Evolutionary conservation across 805 yeast genomes (phyloP).

Genomic region (Cyberlindnera petersonii): DNA sequence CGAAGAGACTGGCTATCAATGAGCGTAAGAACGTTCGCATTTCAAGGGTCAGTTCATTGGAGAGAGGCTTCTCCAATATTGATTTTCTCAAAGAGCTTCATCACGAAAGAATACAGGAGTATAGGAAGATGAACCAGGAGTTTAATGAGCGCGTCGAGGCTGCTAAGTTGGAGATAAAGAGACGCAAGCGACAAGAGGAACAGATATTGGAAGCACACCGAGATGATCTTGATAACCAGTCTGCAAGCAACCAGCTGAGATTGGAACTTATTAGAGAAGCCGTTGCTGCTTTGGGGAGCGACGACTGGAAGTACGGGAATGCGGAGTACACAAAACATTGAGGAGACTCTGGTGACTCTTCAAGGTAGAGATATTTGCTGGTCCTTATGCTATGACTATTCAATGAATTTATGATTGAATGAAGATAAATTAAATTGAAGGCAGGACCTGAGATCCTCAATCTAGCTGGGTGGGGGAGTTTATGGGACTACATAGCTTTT

Average conservation of each 20-base stretch:
- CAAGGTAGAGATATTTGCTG: too few species aligned
- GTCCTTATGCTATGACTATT: too few species aligned
- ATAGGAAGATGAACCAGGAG: conserved; percentile 19
- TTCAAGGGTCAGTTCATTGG: conserved; percentile 21
- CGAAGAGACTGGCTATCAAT: conserved; percentile 21
- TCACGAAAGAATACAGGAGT: conserved; percentile 17
- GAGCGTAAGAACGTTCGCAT: conserved; percentile 26
- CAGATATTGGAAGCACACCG: conserved; percentile 1
- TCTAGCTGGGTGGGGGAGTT: too few species aligned
- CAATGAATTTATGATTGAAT: too few species aligned
- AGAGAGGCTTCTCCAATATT: conserved; percentile 20
- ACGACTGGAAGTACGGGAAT: conserved; percentile 12
- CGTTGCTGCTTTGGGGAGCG: conserved; percentile 4
- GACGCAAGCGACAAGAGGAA: conserved; percentile 3
- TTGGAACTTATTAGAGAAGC: conserved; percentile 11
- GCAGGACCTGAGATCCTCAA: too few species aligned
- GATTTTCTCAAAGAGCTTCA: conserved; percentile 18
- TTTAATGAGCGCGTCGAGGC: conserved; percentile 10
- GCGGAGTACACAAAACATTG: not conserved
- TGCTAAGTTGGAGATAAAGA: conserved; percentile 7
- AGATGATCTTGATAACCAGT: not conserved
- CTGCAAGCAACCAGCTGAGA: conserved; percentile 1
- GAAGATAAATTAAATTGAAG: too few species aligned
- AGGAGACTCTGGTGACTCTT: too few species aligned
- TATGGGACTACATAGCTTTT: too few species aligned